A percentile compares a stretch with the other conserved stretches of the same genome.
Evolutionary conservation across 495 filamentous ascomycete species (phyloP).

Genomic region (Aspergillus incahuasiensis): DNA sequence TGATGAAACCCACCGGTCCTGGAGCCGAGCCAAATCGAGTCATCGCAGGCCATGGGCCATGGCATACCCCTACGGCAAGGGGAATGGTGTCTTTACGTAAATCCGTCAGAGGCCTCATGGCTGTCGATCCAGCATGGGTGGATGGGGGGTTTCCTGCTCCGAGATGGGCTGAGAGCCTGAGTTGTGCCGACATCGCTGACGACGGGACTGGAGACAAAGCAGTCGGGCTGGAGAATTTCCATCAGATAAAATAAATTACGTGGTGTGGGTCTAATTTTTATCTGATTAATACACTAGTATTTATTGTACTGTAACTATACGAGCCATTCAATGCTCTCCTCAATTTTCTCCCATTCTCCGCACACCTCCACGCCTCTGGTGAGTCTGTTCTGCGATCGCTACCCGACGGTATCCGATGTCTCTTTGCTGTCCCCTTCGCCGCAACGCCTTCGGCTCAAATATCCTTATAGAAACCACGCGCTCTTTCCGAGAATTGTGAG

Average conservation of each 20-base stretch:
- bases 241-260: background rate
- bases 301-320: background rate
- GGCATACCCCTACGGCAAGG: background rate
- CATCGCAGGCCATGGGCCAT: background rate
- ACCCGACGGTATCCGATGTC: conserved; percentile 1
- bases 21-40: background rate
- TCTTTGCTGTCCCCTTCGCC: background rate
- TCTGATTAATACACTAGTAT: background rate
- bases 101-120: conserved; percentile 1
- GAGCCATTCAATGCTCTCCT: background rate
- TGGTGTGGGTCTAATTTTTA: background rate
- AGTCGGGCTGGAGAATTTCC: background rate
- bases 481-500: background rate
- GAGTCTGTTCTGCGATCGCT: background rate
- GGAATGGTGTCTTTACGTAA: conserved; percentile 11
- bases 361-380: background rate
- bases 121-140: background rate
- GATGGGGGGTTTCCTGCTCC: background rate
- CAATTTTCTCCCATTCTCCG: background rate
- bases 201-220: background rate
- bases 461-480: background rate
- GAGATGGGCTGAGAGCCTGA: background rate
- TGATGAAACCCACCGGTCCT: background rate
- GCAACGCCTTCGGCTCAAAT: background rate
- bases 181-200: background rate